phyloP scores from a whole-genome alignment of 1,139 yeast species.

The Kazachstania sp. region DNA sequence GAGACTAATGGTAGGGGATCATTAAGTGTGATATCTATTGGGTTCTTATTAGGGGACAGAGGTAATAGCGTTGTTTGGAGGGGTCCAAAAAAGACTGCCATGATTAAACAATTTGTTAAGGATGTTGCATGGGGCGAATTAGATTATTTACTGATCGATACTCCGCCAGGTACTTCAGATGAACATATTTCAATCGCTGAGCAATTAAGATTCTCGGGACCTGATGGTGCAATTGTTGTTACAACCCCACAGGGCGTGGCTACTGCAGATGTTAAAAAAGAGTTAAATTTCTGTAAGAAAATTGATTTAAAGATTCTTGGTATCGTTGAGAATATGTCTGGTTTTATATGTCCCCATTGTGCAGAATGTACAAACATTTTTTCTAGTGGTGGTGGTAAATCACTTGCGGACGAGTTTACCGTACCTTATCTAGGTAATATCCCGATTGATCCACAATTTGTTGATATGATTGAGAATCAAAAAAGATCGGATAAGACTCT shows the following conservation, averaged over 20 bases:
- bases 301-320: conserved; percentile 78
- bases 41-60: conserved; percentile 72
- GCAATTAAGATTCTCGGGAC: conserved; percentile 64
- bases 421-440: conserved; percentile 74
- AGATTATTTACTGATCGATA: conserved; percentile 83
- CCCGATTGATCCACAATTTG: conserved; percentile 90
- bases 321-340: conserved; percentile 92
- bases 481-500: conserved; percentile 18
- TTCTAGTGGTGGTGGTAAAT: conserved; percentile 86
- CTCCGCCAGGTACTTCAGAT: conserved; percentile 98
- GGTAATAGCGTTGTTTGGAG: conserved; percentile 96
- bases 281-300: conserved; percentile 82
- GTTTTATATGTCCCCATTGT: conserved; percentile 92
- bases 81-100: conserved; percentile 96
- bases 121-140: conserved; percentile 87
- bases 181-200: conserved; percentile 97
- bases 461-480: conserved; percentile 62
- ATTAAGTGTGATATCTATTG: conserved; percentile 74
- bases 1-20: conserved; percentile 22
- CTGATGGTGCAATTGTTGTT: conserved; percentile 89
- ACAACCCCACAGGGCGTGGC: conserved; percentile 97
- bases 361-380: conserved; percentile 87
- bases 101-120: conserved; percentile 85
- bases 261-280: conserved; percentile 87
- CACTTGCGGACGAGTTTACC: conserved; percentile 50